Conservation (phyloP, 2,329 filamentous ascomycete genomes). For the Colletotrichum cereale region DNA sequence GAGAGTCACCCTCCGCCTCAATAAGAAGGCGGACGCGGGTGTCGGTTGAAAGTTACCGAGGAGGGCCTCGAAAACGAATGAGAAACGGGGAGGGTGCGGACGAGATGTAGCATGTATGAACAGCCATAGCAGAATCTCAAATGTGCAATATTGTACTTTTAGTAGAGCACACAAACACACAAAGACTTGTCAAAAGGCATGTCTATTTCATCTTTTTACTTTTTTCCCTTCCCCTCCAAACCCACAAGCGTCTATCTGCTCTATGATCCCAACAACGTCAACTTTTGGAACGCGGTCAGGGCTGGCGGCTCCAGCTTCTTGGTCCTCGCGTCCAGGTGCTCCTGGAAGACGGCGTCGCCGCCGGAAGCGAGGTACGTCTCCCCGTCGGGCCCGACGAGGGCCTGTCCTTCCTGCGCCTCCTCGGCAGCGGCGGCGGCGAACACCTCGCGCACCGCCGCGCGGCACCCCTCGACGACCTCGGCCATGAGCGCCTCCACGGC, state of each 20-base stretch:
- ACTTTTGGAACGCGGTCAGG: conserved; percentile 61
- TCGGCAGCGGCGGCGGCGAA: conserved; percentile 59
- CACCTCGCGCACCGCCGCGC: conserved; percentile 76
- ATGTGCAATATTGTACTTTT: conserved; percentile 43
- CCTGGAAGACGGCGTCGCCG: conserved; percentile 64
- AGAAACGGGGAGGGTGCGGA: not conserved
- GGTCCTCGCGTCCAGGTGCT: conserved; percentile 61
- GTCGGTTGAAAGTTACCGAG: not conserved
- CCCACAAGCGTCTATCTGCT: not conserved
- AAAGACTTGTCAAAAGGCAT: conserved; percentile 5
- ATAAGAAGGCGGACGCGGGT: conserved; percentile 4
- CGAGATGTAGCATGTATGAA: conserved; percentile 31
- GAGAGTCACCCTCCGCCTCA: conserved; percentile 27
- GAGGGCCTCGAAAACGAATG: not conserved
- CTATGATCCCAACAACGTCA: conserved; percentile 63
- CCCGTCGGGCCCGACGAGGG: conserved; percentile 40
- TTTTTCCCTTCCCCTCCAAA: not conserved
- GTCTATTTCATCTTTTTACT: conserved; percentile 5
- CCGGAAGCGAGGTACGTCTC: conserved; percentile 55
- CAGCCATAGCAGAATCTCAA: conserved; percentile 34
- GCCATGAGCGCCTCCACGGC: conserved; percentile 80
- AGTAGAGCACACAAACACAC: conserved; percentile 26
- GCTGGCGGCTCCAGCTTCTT: conserved; percentile 62
- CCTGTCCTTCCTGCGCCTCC: conserved; percentile 42
- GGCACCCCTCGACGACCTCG: conserved; percentile 80